Conservation (phyloP, 2,329 filamentous ascomycete genomes). For the Chrysoporthe puriensis region DNA sequence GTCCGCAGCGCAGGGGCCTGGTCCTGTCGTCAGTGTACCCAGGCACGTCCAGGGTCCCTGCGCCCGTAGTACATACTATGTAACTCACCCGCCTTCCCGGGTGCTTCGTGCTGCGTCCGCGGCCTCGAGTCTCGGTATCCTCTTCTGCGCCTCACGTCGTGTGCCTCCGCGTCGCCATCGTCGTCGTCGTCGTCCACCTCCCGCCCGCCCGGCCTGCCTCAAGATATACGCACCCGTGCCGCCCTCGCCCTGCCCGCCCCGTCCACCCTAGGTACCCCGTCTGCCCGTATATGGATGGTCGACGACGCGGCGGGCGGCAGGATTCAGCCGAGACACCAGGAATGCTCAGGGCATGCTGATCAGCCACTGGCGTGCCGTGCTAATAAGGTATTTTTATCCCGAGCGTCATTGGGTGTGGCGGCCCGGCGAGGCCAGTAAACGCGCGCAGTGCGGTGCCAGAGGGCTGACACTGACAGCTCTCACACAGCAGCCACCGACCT, state of each 20-base stretch:
- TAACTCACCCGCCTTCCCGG: background rate
- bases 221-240: background rate
- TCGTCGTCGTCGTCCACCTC: background rate
- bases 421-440: background rate
- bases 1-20: conserved; percentile 5
- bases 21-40: conserved; percentile 2
- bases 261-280: too few relatives aligned
- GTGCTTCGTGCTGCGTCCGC: background rate
- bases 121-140: background rate
- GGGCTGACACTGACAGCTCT: background rate
- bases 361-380: background rate
- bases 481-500: background rate
- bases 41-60: background rate
- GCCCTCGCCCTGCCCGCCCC: too few relatives aligned
- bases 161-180: background rate
- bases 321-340: background rate
- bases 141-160: background rate
- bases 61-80: background rate
- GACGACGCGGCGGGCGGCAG: background rate
- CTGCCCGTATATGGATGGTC: too few relatives aligned
- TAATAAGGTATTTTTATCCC: background rate
- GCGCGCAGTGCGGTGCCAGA: background rate
- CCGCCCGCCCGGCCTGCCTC: background rate
- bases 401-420: background rate
- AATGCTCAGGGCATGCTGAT: background rate